A percentile compares a stretch with the other conserved stretches of the same genome.
Evolutionary conservation across 202 grass and related monocot genomes (phyloP).

Genomic region (Saccharum hybrid): DNA sequence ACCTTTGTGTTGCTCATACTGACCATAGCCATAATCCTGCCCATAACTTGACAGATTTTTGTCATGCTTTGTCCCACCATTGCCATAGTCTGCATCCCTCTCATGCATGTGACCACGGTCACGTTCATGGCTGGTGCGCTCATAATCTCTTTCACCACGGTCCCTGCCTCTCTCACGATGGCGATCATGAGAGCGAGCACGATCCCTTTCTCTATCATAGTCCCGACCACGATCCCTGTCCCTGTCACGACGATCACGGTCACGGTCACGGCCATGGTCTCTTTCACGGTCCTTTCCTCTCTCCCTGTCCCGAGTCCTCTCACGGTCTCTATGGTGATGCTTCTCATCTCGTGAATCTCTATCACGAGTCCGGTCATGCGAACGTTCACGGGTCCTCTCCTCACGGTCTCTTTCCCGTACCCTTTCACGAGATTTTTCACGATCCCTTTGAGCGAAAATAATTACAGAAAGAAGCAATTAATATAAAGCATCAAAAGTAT

Average conservation of each 20-base stretch:
- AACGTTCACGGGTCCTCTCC: slow-evolving; percentile 56
- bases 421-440: slow-evolving; percentile 74
- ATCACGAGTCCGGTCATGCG: slow-evolving; percentile 60
- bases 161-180: slow-evolving; percentile 69
- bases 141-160: slow-evolving; percentile 60
- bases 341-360: slow-evolving; percentile 66
- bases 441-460: slow-evolving; percentile 47
- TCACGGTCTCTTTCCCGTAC: slow-evolving; percentile 55
- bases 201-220: slow-evolving; percentile 57
- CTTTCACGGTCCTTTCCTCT: slow-evolving; percentile 60
- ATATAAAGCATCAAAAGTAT: slow-evolving; percentile 10
- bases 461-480: slow-evolving; percentile 22
- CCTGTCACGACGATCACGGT: slow-evolving; percentile 56
- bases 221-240: slow-evolving; percentile 65
- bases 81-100: slow-evolving; percentile 60
- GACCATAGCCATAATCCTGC: slow-evolving; percentile 53
- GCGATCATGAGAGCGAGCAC: slow-evolving; percentile 56
- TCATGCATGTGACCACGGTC: slow-evolving; percentile 53
- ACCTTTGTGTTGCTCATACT: slow-evolving; percentile 58
- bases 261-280: slow-evolving; percentile 65
- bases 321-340: slow-evolving; percentile 63
- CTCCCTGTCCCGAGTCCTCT: slow-evolving; percentile 55
- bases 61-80: slow-evolving; percentile 64
- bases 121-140: slow-evolving; percentile 51
- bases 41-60: slow-evolving; percentile 61